Evolutionary conservation across 306 rosid genomes (phyloP).

Genomic region (Quercus gilva): DNA sequence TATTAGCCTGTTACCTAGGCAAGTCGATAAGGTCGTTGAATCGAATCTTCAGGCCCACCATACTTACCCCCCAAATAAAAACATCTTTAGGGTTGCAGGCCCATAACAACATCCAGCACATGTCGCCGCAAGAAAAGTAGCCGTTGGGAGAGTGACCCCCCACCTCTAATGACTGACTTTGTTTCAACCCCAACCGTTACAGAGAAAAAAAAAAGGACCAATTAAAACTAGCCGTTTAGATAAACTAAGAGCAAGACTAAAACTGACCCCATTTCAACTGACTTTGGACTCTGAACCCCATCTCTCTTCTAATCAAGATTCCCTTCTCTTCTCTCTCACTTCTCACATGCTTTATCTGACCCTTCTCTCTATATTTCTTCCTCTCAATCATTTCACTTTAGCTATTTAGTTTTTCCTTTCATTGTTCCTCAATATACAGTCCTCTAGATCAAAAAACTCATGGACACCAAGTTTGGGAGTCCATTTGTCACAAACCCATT

Average conservation of each 20-base stretch:
- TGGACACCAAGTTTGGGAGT: conserved; percentile 47
- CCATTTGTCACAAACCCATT: conserved; percentile 8
- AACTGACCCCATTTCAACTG: conserved; percentile 43
- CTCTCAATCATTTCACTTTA: not conserved
- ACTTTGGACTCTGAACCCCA: conserved; percentile 2
- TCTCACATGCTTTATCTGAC: conserved; percentile 34
- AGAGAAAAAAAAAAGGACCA: conserved; percentile 7
- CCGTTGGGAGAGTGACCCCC: conserved; percentile 56
- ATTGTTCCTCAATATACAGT: not conserved
- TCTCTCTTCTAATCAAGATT: conserved; percentile 9
- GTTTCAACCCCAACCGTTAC: conserved; percentile 55
- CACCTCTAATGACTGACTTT: conserved; percentile 17
- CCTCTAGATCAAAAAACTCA: conserved; percentile 9
- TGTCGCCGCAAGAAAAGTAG: conserved; percentile 31
- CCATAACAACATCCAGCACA: not conserved
- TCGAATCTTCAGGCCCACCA: not conserved
- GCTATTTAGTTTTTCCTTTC: conserved; percentile 16
- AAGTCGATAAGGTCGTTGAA: not conserved
- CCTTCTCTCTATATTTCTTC: conserved; percentile 1
- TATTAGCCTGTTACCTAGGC: not conserved
- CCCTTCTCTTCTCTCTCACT: not conserved
- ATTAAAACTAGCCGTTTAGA: conserved; percentile 74
- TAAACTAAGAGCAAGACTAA: conserved; percentile 27
- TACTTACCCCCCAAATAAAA: too few species aligned
- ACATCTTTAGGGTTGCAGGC: not conserved